A percentile compares a stretch with the other conserved stretches of the same genome.
Evolutionary conservation across 1,284 basidiomycete genomes (phyloP).

Genomic region (Apiotrichum sp.): DNA sequence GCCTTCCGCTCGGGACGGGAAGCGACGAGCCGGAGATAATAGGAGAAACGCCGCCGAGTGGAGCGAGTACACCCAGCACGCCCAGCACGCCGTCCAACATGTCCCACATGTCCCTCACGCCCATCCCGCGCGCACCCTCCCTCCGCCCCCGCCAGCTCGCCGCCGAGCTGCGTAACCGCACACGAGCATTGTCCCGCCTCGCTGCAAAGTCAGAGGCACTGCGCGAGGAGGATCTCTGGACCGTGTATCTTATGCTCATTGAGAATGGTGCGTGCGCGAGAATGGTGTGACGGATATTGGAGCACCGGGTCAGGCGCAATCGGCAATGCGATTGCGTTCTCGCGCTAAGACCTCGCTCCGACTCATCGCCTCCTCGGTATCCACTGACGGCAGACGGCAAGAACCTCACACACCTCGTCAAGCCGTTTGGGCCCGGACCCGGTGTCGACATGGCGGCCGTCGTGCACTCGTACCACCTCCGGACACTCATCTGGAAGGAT

Average conservation of each 20-base stretch:
- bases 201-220: conserved; percentile 8
- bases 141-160: conserved; percentile 12
- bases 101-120: neutral
- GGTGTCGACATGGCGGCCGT: conserved; percentile 21
- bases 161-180: conserved; percentile 35
- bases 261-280: conserved; percentile 54
- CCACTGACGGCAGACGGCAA: conserved; percentile 53
- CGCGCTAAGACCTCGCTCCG: no score
- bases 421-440: conserved; percentile 39
- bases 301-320: no score
- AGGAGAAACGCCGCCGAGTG: neutral
- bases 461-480: conserved; percentile 3
- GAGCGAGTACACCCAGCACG: neutral
- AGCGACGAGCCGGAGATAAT: neutral
- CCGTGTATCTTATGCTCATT: conserved; percentile 59
- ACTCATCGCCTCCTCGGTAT: no score
- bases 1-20: neutral
- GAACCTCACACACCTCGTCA: conserved; percentile 58
- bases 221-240: conserved; percentile 51
- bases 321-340: no score
- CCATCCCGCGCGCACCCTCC: neutral
- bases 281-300: neutral
- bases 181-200: conserved; percentile 28
- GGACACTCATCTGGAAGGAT: neutral
- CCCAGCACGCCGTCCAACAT: neutral